Conservation (phyloP, 23 red algal species). For the Agarophyton chilense region DNA sequence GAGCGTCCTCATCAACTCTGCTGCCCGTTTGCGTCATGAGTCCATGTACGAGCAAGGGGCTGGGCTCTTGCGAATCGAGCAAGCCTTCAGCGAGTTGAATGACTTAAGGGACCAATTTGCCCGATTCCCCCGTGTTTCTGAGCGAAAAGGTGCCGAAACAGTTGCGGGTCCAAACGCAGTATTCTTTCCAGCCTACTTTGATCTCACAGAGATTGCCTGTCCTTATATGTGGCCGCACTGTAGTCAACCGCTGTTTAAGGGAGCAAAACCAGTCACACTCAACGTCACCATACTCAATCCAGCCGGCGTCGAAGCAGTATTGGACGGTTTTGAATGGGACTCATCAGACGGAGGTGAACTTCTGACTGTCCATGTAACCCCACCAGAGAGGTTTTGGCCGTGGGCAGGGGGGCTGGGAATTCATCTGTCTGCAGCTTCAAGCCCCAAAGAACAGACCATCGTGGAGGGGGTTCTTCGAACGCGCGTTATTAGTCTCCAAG, state of each 20-base stretch:
- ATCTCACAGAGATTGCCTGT: conserved; percentile 57
- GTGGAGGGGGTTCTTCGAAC: conserved; percentile 59
- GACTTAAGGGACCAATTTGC: not conserved
- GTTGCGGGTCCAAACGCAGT: conserved; percentile 41
- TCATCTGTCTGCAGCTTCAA: conserved; percentile 51
- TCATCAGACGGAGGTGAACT: conserved; percentile 28
- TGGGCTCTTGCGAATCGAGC: conserved; percentile 79
- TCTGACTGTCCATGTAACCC: conserved; percentile 46
- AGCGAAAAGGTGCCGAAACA: not conserved
- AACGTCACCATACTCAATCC: conserved; percentile 85
- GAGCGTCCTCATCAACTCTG: conserved; percentile 38
- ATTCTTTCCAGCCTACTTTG: conserved; percentile 71
- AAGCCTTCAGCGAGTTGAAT: conserved; percentile 53
- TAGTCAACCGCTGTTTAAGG: conserved; percentile 53
- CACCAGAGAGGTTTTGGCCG: conserved; percentile 78
- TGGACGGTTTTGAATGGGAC: conserved; percentile 34
- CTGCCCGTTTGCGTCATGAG: conserved; percentile 42
- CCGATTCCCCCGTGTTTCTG: not conserved
- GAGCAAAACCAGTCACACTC: conserved; percentile 32
- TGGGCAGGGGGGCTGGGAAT: conserved; percentile 79
- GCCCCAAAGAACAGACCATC: not conserved
- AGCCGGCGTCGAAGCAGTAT: conserved; percentile 35
- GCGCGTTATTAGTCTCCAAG: conserved; percentile 41
- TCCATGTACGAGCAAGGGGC: conserved; percentile 92
- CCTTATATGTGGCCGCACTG: conserved; percentile 90